Evolutionary conservation across 306 rosid species (phyloP).

Genomic region (Trifolium pratense): DNA sequence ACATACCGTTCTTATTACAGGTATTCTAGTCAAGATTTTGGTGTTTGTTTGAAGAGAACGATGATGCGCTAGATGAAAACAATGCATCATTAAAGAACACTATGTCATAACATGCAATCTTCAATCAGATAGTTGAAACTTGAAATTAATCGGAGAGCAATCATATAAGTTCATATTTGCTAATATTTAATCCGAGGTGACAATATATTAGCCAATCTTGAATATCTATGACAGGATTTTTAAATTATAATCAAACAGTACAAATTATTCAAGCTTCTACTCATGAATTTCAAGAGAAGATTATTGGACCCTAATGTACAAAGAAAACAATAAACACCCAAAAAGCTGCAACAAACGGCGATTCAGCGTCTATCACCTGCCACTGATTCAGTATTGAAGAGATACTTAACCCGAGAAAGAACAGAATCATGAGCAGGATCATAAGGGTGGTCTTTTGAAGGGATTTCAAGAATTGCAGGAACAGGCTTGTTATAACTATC

Average conservation of each 20-base stretch:
- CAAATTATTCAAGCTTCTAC: constrained; percentile 43
- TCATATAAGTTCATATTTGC: constrained; percentile 20
- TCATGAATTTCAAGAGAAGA: constrained; percentile 29
- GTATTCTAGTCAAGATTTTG: neutral
- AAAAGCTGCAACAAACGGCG: constrained; percentile 16
- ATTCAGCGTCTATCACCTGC: constrained; percentile 78
- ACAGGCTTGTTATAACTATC: constrained; percentile 91
- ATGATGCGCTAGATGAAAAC: neutral
- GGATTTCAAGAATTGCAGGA: constrained; percentile 94
- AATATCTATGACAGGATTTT: constrained; percentile 32
- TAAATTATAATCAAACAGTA: constrained; percentile 29
- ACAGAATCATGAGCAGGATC: constrained; percentile 93
- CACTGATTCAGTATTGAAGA: constrained; percentile 85
- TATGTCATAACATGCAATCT: neutral
- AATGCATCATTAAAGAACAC: neutral
- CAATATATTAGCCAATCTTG: constrained; percentile 27
- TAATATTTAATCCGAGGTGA: constrained; percentile 23
- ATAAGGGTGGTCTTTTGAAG: constrained; percentile 94
- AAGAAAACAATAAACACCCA: constrained; percentile 31
- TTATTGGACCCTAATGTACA: constrained; percentile 40
- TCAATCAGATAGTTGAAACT: constrained; percentile 18
- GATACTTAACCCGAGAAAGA: constrained; percentile 89
- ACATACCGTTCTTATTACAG: neutral
- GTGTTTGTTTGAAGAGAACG: constrained; percentile 5
- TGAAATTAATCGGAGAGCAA: constrained; percentile 21